A percentile compares a stretch with the other conserved stretches of the same genome.
Conservation (phyloP, 2,329 filamentous ascomycete species). For the Xenoacremonium recifei region DNA sequence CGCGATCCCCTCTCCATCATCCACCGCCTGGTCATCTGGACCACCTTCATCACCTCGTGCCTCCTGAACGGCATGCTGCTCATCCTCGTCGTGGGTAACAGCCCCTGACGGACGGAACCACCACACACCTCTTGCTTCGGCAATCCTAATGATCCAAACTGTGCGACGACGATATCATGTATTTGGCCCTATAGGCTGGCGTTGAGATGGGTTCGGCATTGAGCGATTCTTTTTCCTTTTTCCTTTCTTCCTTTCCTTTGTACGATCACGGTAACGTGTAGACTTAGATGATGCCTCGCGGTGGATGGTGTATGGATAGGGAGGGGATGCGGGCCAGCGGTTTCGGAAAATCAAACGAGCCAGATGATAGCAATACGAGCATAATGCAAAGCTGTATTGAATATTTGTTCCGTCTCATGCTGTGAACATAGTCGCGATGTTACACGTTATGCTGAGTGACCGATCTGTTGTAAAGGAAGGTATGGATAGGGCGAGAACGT, state of each 20-base stretch:
- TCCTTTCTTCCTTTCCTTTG: slow-evolving; percentile 1
- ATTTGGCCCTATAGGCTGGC: slow-evolving; percentile 7
- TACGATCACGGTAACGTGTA: slow-evolving; percentile 1
- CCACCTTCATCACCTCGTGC: slow-evolving; percentile 35
- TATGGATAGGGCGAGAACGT: too few species aligned
- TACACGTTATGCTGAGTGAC: too few species aligned
- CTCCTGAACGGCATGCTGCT: slow-evolving; percentile 44
- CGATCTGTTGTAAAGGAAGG: too few species aligned
- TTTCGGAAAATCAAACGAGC: too few species aligned
- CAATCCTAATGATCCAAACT: too few species aligned
- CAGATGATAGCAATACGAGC: too few species aligned
- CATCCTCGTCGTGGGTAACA: slow-evolving; percentile 40
- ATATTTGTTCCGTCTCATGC: too few species aligned
- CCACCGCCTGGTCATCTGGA: slow-evolving; percentile 42
- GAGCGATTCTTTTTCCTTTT: slow-evolving; percentile 9
- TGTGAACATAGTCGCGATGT: too few species aligned
- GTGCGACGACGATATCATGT: too few species aligned
- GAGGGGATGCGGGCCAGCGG: too few species aligned
- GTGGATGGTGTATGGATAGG: background rate
- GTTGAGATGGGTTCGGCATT: slow-evolving; percentile 17
- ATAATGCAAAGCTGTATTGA: too few species aligned
- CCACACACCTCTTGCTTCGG: too few species aligned
- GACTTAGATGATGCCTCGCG: slow-evolving; percentile 1
- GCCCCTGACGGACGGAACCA: slow-evolving; percentile 33
- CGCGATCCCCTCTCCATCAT: slow-evolving; percentile 41